These are phyloP conservation scores for Colletotrichum noveboracense DNA, from an alignment of 2,329 filamentous ascomycete genomes.

Conservation along the genomic window DNA sequence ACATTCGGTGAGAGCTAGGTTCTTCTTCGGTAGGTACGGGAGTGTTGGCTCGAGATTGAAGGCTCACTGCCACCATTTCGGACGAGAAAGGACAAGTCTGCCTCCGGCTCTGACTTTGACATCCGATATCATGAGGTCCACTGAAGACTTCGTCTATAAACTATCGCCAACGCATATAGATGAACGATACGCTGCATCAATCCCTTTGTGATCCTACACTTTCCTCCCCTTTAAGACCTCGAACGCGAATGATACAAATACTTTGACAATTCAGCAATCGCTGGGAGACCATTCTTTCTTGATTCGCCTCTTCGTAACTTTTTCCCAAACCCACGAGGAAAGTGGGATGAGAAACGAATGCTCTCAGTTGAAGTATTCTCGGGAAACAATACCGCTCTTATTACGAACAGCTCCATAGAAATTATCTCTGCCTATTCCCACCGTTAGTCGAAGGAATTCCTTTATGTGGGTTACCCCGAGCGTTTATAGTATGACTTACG, in stretches of 20 bases:
- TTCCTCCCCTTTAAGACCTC: neutral
- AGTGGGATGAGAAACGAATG: neutral
- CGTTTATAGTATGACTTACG: neutral
- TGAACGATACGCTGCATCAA: neutral
- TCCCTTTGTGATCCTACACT: neutral
- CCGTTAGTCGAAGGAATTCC: neutral
- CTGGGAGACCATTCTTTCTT: neutral
- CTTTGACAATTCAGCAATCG: neutral
- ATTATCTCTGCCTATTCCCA: neutral
- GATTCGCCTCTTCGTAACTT: rapidly evolving
- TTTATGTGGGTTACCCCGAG: neutral
- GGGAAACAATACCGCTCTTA: neutral
- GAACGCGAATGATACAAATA: neutral
- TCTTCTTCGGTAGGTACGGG: neutral
- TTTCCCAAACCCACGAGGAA: neutral
- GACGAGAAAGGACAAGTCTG: neutral
- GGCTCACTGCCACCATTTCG: neutral
- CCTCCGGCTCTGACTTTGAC: neutral
- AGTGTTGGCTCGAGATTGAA: neutral
- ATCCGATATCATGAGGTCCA: neutral
- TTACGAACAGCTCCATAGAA: neutral
- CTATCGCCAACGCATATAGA: neutral
- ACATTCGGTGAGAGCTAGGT: neutral
- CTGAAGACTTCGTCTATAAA: neutral
- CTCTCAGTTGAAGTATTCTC: rapidly evolving